Evolutionary conservation across 148 eudicot genomes (phyloP).

Genomic region (Vaccinium vitisidaea): DNA sequence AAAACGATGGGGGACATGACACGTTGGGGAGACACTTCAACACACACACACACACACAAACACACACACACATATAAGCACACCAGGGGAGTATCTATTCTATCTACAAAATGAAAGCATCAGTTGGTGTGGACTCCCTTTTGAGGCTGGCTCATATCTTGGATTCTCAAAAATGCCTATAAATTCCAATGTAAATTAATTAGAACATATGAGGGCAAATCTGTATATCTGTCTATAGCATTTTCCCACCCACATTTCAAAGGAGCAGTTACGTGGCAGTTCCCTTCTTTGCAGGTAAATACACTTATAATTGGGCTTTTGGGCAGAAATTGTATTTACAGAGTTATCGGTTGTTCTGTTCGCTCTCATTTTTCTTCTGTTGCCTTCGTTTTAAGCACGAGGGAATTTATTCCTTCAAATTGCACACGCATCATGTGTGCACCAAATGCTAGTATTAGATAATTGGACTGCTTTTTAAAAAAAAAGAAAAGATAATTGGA

Average conservation of each 20-base stretch:
- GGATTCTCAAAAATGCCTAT: not conserved
- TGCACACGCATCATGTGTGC: not conserved
- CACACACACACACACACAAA: too few species aligned
- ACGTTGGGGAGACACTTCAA: too few species aligned
- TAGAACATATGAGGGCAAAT: not conserved
- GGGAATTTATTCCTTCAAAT: not conserved
- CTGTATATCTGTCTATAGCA: not conserved
- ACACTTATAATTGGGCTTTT: not conserved
- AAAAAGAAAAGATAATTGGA: not conserved
- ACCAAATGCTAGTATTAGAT: not conserved
- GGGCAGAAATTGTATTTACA: not conserved
- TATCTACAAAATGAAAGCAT: not conserved
- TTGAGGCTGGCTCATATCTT: not conserved
- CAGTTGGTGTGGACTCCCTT: not conserved
- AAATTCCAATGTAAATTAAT: not conserved
- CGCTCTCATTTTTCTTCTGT: not conserved
- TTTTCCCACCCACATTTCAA: not conserved
- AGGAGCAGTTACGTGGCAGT: not conserved
- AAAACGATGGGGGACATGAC: too few species aligned
- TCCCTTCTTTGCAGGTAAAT: not conserved
- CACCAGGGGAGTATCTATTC: too few species aligned
- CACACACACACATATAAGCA: too few species aligned
- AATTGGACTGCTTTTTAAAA: conserved; percentile 7
- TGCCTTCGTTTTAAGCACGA: not conserved
- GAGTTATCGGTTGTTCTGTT: not conserved